These are phyloP conservation scores for Vanderwaltozyma yarrowii DNA, from an alignment of 805 yeast species.

Conservation along the genomic window DNA sequence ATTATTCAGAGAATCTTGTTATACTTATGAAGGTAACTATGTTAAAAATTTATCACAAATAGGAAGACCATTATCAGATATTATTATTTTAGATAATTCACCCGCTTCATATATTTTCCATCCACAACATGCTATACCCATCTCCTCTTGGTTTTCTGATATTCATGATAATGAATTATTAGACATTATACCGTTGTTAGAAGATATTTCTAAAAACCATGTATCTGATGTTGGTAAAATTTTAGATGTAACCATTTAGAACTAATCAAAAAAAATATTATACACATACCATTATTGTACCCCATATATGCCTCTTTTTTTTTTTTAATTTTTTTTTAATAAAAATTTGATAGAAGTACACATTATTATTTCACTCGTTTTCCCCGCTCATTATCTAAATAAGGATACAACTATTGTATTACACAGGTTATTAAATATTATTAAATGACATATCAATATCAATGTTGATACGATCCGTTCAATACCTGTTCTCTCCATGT, in stretches of 20 bases:
- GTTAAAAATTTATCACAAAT: conserved; percentile 89
- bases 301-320: too few species aligned
- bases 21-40: conserved; percentile 86
- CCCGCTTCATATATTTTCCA: conserved; percentile 98
- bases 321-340: too few species aligned
- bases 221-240: conserved; percentile 83
- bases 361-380: too few species aligned
- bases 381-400: too few species aligned
- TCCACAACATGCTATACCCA: conserved; percentile 96
- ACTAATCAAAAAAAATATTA: too few species aligned
- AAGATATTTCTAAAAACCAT: conserved; percentile 60
- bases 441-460: too few species aligned
- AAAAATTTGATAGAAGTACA: too few species aligned
- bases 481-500: too few species aligned
- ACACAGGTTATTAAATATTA: too few species aligned
- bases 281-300: too few species aligned
- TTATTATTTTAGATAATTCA: conserved; percentile 89
- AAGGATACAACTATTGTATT: too few species aligned
- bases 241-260: conserved; percentile 56
- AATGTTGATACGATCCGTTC: too few species aligned
- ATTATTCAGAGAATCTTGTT: conserved; percentile 88
- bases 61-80: conserved; percentile 80
- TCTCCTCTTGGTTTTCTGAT: conserved; percentile 97
- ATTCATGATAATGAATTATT: conserved; percentile 91
- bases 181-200: conserved; percentile 83